Base-by-base conservation (phyloP, 2,329 filamentous ascomycete genomes). In the Cylindrodendrum hubeiense region DNA sequence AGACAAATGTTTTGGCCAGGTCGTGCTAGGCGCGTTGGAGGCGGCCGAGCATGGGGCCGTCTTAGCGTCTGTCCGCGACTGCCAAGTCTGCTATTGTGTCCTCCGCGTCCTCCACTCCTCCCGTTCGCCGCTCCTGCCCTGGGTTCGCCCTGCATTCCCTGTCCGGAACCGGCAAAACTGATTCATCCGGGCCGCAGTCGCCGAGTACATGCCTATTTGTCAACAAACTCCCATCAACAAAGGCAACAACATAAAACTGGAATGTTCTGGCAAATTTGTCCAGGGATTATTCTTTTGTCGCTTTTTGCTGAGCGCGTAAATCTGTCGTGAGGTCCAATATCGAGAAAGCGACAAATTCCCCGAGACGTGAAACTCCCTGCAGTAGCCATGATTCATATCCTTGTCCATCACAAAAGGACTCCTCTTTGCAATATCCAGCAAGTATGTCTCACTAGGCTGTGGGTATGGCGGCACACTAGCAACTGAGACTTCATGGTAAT, bases 1-100 rank as follows among this genome's bases (percentile, higher is more conserved):
- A 33, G 39, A 41, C 52, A 49, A 62, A 57, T 57, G 57, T 57
- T 65, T 65, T 57, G 63, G 46, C 17, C n/a, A 47, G 37, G 52
- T 54, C 47, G 58, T 54, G 56, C 33, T 39, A 22, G 49, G 49
- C 60, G 60, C 54, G 60, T 63, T 50, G 24, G 44, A 58, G 47
- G 26, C 59, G 41, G 50, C 50, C 34, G 50, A 43, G 39, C 49
- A 41, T 26, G 57, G 49, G 49, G 49, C 30, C 15, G 49, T 53
- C 50, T 60, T 60, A 33, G 57, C 50, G 57, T 30, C 44, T 26
- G 39, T 46, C 26, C 17, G 47, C 47, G n/a, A 33, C 26, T 33
- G 28, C 47, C 47, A 33, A 33, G 28, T 30, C 28, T 26, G 26
- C 44, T 26, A 28, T 34, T 50, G 26, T 44, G 46, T 47, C 50